phyloP scores from a whole-genome alignment of 768 basidiomycete species.

The Leucocoprinus sp. region DNA sequence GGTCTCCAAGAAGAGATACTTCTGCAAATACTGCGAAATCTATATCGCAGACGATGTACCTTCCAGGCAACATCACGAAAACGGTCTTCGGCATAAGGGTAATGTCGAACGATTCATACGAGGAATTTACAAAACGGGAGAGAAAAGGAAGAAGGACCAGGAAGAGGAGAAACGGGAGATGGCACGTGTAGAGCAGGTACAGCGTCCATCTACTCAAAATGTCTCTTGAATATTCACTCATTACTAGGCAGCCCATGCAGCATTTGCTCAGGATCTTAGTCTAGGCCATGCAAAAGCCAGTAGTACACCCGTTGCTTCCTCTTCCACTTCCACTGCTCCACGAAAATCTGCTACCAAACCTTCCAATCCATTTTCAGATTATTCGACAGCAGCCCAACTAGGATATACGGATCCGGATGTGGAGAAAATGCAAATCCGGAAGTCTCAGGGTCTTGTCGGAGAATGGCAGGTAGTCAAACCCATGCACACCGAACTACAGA shows the following conservation, averaged over 20 bases:
- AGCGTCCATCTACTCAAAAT: too few species aligned
- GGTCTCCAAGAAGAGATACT: constrained; percentile 89
- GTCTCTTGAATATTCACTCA: too few species aligned
- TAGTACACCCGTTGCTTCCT: constrained; percentile 24
- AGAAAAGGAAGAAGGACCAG: constrained; percentile 75
- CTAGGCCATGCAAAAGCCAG: constrained; percentile 47
- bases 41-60: constrained; percentile 96
- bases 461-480: constrained; percentile 64
- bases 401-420: constrained; percentile 75
- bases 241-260: constrained; percentile 65
- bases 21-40: constrained; percentile 96
- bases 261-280: constrained; percentile 73
- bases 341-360: constrained; percentile 41
- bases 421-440: constrained; percentile 49
- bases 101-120: constrained; percentile 90
- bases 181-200: constrained; percentile 68
- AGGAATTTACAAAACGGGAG: constrained; percentile 87
- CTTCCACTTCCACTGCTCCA: constrained; percentile 25
- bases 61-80: constrained; percentile 87
- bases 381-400: constrained; percentile 79
- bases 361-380: constrained; percentile 69
- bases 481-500: constrained; percentile 15
- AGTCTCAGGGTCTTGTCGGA: constrained; percentile 63
- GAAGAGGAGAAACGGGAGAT: constrained; percentile 88
- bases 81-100: constrained; percentile 88